Evolutionary conservation across 2,329 filamentous ascomycete species (phyloP).

Genomic region (Elsinoe batatas): DNA sequence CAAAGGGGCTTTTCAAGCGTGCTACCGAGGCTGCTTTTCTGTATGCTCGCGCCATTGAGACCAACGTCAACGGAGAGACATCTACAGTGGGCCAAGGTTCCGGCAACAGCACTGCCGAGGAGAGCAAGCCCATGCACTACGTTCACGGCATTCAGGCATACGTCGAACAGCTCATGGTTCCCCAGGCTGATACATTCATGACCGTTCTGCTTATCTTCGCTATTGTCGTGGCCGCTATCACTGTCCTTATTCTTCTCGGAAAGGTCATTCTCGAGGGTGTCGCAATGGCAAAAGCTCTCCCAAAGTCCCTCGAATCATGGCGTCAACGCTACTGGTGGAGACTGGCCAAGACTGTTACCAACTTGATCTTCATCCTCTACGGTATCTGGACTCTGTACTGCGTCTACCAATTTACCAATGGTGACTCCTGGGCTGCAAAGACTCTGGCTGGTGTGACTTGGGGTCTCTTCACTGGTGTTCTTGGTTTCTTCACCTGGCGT

Average conservation of each 20-base stretch:
- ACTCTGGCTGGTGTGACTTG: conserved; percentile 72
- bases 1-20: conserved; percentile 16
- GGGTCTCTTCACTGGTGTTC: conserved; percentile 64
- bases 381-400: conserved; percentile 94
- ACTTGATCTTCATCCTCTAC: conserved; percentile 83
- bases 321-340: conserved; percentile 94
- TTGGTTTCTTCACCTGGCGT: conserved; percentile 75
- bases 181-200: conserved; percentile 90
- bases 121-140: conserved; percentile 40
- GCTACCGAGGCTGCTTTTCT: conserved; percentile 21
- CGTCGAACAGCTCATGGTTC: conserved; percentile 74
- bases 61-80: conserved; percentile 34
- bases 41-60: conserved; percentile 25
- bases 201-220: conserved; percentile 81
- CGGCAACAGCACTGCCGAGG: conserved; percentile 21
- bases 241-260: conserved; percentile 75
- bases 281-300: conserved; percentile 82
- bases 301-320: conserved; percentile 69
- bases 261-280: conserved; percentile 87
- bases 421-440: conserved; percentile 92
- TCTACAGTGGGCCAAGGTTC: conserved; percentile 18
- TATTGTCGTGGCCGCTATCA: conserved; percentile 73
- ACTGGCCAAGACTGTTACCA: conserved; percentile 79
- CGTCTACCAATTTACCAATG: conserved; percentile 85
- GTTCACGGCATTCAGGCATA: conserved; percentile 74